phyloP scores from a whole-genome alignment of 306 rosid genomes.

The Castanea mollissima region DNA sequence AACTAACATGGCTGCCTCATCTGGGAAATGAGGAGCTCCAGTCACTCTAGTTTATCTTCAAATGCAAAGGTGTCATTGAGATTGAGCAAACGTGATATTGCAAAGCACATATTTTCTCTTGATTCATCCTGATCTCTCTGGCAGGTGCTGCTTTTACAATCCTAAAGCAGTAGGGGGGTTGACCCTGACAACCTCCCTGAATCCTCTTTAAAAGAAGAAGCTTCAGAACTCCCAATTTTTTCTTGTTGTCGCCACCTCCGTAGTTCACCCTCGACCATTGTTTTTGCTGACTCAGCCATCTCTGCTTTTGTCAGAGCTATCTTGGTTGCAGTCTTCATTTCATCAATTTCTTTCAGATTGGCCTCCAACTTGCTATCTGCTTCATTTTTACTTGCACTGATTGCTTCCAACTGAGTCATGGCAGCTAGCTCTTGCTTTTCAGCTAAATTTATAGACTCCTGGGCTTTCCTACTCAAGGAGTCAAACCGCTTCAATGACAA shows the following conservation, averaged over 20 bases:
- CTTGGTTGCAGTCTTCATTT: slow-evolving; percentile 60
- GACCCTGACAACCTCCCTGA: slow-evolving; percentile 19
- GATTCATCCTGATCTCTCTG: slow-evolving; percentile 1
- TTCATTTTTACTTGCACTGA: slow-evolving; percentile 42
- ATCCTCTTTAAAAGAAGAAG: slow-evolving; percentile 6
- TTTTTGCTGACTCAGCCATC: slow-evolving; percentile 63
- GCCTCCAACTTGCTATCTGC: slow-evolving; percentile 56
- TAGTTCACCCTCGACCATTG: slow-evolving; percentile 56
- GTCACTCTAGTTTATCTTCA: slow-evolving; percentile 4
- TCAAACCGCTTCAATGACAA: slow-evolving; percentile 47
- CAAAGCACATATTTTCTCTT: slow-evolving; percentile 10
- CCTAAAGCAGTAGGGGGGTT: slow-evolving; percentile 19
- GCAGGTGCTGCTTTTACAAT: neutral
- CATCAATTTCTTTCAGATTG: slow-evolving; percentile 58
- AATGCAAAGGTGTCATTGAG: slow-evolving; percentile 20
- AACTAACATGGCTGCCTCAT: slow-evolving; percentile 9
- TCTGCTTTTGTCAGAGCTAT: slow-evolving; percentile 64
- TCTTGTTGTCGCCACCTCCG: slow-evolving; percentile 53
- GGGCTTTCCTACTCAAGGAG: slow-evolving; percentile 44
- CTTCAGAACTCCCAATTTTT: slow-evolving; percentile 19
- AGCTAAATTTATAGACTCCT: slow-evolving; percentile 42
- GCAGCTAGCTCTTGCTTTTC: slow-evolving; percentile 50
- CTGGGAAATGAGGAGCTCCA: slow-evolving; percentile 8
- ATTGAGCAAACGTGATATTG: slow-evolving; percentile 14
- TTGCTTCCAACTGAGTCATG: slow-evolving; percentile 39